Conservation (phyloP, 768 basidiomycete genomes). For the Pholiota molesta region DNA sequence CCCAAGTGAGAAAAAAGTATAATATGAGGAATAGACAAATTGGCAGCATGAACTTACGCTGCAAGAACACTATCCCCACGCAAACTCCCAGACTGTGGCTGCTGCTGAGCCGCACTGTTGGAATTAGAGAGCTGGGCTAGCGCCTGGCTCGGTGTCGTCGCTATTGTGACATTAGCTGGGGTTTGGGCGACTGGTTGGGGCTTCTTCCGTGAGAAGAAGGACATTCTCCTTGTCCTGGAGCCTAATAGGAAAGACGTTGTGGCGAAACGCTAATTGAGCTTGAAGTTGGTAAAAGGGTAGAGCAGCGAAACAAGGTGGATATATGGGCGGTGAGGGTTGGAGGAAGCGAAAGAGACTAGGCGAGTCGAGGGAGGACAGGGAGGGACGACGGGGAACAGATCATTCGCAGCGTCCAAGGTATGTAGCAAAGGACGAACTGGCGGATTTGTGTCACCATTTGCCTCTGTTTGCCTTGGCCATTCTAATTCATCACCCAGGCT, state of each 20-base stretch:
- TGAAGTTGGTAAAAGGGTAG: constrained; percentile 16
- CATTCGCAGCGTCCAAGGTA: constrained; percentile 8
- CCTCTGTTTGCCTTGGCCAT: constrained; percentile 26
- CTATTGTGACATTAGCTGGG: constrained; percentile 52
- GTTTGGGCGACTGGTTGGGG: constrained; percentile 53
- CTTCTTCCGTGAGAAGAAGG: constrained; percentile 93
- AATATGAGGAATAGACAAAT: background rate
- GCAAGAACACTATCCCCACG: constrained; percentile 27
- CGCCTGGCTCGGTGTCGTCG: constrained; percentile 69
- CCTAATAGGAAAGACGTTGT: constrained; percentile 67
- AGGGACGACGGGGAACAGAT: constrained; percentile 11
- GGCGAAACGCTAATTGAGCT: constrained; percentile 40
- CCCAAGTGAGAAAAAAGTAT: background rate
- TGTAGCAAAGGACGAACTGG: constrained; percentile 14
- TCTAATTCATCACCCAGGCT: constrained; percentile 19
- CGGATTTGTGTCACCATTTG: constrained; percentile 24
- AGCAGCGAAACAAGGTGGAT: constrained; percentile 7
- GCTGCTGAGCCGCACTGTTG: constrained; percentile 25
- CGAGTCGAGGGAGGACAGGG: constrained; percentile 11
- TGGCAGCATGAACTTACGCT: constrained; percentile 15
- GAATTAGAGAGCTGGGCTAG: constrained; percentile 53
- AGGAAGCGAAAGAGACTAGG: constrained; percentile 6
- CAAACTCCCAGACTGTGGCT: constrained; percentile 30
- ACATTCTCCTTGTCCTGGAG: constrained; percentile 75
- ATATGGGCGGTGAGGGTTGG: background rate